Conservation (phyloP, 1,284 basidiomycete genomes). For the Malassezia globosa region DNA sequence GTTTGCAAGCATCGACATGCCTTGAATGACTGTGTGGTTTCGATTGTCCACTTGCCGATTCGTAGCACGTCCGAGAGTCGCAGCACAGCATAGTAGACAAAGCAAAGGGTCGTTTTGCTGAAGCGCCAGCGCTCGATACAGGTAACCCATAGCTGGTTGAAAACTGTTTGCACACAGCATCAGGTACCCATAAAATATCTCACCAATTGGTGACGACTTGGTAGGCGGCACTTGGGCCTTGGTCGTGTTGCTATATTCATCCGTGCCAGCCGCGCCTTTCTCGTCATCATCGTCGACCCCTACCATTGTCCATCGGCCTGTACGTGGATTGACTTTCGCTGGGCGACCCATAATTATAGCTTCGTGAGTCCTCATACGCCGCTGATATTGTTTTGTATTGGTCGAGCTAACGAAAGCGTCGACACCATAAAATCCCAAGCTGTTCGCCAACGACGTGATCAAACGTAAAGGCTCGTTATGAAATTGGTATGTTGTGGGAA, state of each 20-base stretch:
- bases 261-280: not conserved
- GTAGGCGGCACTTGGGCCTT: slow-evolving; percentile 16
- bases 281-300: slow-evolving; percentile 28
- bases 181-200: slow-evolving; percentile 75
- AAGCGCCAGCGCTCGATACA: slow-evolving; percentile 74
- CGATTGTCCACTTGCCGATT: slow-evolving; percentile 88
- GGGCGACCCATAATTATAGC: slow-evolving; percentile 24
- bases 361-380: slow-evolving; percentile 31
- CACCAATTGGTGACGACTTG: slow-evolving; percentile 54
- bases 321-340: slow-evolving; percentile 11
- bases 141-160: slow-evolving; percentile 79
- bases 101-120: slow-evolving; percentile 72
- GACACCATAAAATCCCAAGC: slow-evolving; percentile 28
- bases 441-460: slow-evolving; percentile 27
- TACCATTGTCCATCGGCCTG: slow-evolving; percentile 19
- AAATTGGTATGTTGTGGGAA: slow-evolving; percentile 35
- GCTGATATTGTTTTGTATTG: slow-evolving; percentile 30
- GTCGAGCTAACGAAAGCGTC: slow-evolving; percentile 24
- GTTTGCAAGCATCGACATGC: slow-evolving; percentile 21
- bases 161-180: slow-evolving; percentile 73
- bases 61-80: slow-evolving; percentile 76
- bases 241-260: not conserved
- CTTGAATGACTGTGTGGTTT: slow-evolving; percentile 54
- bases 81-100: slow-evolving; percentile 67
- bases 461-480: slow-evolving; percentile 34